A percentile compares a stretch with the other conserved stretches of the same genome.
These are phyloP conservation scores for Chlorella sorokiniana DNA, from an alignment of 139 green algal genomes.

Conservation along the genomic window DNA sequence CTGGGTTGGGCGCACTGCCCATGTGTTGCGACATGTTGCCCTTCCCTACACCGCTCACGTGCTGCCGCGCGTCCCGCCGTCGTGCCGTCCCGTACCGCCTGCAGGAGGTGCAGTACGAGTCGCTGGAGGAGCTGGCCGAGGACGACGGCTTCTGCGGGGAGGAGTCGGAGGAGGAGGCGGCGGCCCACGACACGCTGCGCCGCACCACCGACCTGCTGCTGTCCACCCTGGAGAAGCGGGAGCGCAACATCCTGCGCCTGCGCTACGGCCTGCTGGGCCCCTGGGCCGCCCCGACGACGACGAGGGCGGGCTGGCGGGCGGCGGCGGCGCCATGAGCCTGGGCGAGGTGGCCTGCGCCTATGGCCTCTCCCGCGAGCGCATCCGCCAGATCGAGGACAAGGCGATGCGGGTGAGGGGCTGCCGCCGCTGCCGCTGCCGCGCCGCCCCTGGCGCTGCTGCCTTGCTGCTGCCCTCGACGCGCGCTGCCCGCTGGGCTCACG, in stretches of 20 bases:
- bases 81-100: too few species aligned
- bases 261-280: slow-evolving; percentile 77
- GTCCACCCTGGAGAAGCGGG: slow-evolving; percentile 39
- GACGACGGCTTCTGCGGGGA: slow-evolving; percentile 4
- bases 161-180: background rate
- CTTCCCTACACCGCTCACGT: too few species aligned
- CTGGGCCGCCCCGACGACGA: slow-evolving; percentile 45
- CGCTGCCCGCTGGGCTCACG: too few species aligned
- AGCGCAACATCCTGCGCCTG: slow-evolving; percentile 77
- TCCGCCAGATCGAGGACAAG: slow-evolving; percentile 87
- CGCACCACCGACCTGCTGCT: background rate
- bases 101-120: background rate
- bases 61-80: too few species aligned
- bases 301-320: slow-evolving; percentile 60
- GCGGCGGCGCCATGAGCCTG: slow-evolving; percentile 16
- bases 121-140: background rate
- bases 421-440: too few species aligned
- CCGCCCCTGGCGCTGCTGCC: too few species aligned
- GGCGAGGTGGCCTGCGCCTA: slow-evolving; percentile 38
- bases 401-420: slow-evolving; percentile 56
- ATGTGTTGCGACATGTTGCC: too few species aligned
- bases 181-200: background rate
- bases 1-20: too few species aligned
- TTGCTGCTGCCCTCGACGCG: too few species aligned
- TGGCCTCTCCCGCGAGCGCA: slow-evolving; percentile 77